phyloP scores from a whole-genome alignment of 2,329 filamentous ascomycete species.

The Calonectria henricotiae region DNA sequence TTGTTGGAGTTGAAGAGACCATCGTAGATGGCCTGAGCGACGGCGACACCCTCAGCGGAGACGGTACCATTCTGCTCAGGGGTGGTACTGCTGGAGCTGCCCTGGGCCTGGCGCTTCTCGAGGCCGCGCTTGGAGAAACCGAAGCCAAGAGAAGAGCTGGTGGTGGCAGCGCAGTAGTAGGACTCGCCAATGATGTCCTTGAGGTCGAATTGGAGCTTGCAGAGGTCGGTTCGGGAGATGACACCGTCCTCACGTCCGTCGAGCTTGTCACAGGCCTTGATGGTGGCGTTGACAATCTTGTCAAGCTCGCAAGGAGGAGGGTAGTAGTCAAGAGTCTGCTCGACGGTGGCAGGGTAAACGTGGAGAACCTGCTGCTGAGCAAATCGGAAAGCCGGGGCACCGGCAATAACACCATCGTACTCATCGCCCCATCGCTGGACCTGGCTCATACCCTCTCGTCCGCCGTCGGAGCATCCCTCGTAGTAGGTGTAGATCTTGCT shows the following conservation, averaged over 20 bases:
- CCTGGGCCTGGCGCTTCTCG: constrained; percentile 41
- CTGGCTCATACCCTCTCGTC: constrained; percentile 62
- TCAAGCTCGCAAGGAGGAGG: constrained; percentile 62
- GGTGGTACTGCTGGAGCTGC: constrained; percentile 48
- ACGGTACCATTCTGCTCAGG: constrained; percentile 57
- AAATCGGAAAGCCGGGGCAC: constrained; percentile 52
- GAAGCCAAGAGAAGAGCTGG: constrained; percentile 40
- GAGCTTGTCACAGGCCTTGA: constrained; percentile 69
- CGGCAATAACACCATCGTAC: constrained; percentile 43
- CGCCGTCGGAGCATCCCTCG: constrained; percentile 65
- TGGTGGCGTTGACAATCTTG: constrained; percentile 70
- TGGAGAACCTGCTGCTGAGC: constrained; percentile 63
- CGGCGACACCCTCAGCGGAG: constrained; percentile 55
- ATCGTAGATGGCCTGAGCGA: constrained; percentile 57
- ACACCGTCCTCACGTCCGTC: constrained; percentile 72
- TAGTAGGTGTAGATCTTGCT: constrained; percentile 68
- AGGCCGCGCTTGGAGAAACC: constrained; percentile 29
- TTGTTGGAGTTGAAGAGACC: constrained; percentile 57
- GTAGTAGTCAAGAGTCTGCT: constrained; percentile 59
- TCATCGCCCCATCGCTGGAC: constrained; percentile 43
- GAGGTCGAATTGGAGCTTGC: constrained; percentile 53
- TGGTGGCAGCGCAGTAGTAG: constrained; percentile 55
- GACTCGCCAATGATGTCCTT: constrained; percentile 54
- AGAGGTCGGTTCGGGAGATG: constrained; percentile 59
- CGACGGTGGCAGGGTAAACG: constrained; percentile 57